Base-by-base conservation (phyloP, 768 basidiomycete species). In the Suillus lakei region DNA sequence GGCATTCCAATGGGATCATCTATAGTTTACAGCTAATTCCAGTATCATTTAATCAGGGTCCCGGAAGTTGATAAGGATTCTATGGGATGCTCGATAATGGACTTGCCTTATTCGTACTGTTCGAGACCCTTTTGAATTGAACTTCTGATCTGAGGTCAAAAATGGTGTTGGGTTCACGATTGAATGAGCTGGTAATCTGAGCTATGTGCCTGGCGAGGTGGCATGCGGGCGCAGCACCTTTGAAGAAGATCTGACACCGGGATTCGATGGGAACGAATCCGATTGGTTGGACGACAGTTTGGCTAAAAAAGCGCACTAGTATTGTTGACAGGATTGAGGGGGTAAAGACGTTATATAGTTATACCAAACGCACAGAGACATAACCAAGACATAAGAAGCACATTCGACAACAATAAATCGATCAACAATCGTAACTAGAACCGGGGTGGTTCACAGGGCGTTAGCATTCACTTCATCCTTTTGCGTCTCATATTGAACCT, bases 1-100 rank as follows among this genome's bases (percentile, higher is more conserved):
- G 85, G 85, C 32, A 76, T 91, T 38, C 84, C 88, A 54, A 81
- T 85, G 79, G 82, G 83, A 70, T 79, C 74, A 73, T 78, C 75
- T 69, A 69, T 76, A 61, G 71, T 77, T 67, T 78, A 76, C 67
- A 58, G 79, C 72, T 78, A 79, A 76, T 82, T 78, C 79, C 69
- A 54, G 53, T n/a, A 80, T 73, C 81, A 56, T 56, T 56, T 28
- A 59, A 41, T 59, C 69, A 71, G 74, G 73, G 70, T 44, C 72
- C 68, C 62, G 71, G 70, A 69, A 70, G 64, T 13, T 66, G 64
- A 68, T 63, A 67, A 64, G 70, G 68, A 70, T 70, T 67, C 74
- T 64, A 74, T 69, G 65, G 67, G 74, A 66, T 72, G 73, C 76
- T 78, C 76, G 80, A 75, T 67, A 71, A 62, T 71, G 71, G 73